Base-by-base conservation (phyloP, 306 rosid species). In the Fagus sylvatica region DNA sequence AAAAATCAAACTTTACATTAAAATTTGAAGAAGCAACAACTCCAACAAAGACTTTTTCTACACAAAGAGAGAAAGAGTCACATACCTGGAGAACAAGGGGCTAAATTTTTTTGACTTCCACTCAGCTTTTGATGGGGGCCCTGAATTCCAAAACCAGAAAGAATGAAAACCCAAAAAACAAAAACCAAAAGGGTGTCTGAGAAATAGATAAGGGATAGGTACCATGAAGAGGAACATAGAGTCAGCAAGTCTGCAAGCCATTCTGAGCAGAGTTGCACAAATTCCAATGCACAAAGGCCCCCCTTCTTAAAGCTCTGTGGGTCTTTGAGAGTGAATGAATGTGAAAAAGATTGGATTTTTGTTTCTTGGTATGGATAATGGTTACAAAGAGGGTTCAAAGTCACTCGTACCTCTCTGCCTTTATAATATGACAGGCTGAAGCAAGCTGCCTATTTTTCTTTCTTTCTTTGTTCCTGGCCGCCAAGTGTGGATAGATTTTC, bases 221-320 rank as follows among this genome's bases (percentile, higher is more conserved):
- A 90, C 98, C 90, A 68, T 85, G 79, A 87, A 81, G 48, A 88
- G 89, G 87, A 87, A 71, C 48, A 78, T 46, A 53, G 97, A 91
- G 88, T 88, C 91, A 10, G 89, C 86, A 76, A 90, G 82, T 71
- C 85, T 86, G 86, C 84, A 89, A 81, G 97, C 96, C 97, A 92
- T 92, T 76, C 10, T 53, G 54, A 69, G 81, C 81, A 72, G 81
- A 85, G 53, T 59, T 54, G 71, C 36, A 69, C 76, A 22, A 76
- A 71, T 51, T 61, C 84, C 78, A 78, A 74, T 72, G 78, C 78
- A 65, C 72, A 71, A 39, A 37, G 68, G 67, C 74, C 84, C 80
- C 82, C 0, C 73, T 10, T 33, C 34, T 32, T 22, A 49, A 71
- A 55, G 49, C 61, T 59, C 49, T 51, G 53, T 36, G 43, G 2